Evolutionary conservation across 352 stramenopile genomes (phyloP).

Genomic region (Globisporangium barbulae): DNA sequence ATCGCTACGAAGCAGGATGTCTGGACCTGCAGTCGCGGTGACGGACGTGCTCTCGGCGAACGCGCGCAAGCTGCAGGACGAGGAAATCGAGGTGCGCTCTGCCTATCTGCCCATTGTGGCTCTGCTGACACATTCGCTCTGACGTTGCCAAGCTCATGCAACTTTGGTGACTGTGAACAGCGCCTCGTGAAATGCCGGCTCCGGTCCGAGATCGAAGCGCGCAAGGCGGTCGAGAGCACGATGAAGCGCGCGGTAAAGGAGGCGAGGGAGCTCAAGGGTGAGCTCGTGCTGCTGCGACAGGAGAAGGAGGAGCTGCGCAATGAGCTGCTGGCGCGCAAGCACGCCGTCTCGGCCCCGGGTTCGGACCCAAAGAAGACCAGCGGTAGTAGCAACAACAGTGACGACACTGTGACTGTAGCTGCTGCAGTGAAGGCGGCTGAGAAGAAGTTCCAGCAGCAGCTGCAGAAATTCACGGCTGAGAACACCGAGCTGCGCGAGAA

Average conservation of each 20-base stretch:
- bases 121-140: neutral
- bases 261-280: constrained; percentile 70
- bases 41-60: constrained; percentile 32
- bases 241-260: constrained; percentile 78
- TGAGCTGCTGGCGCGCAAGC: constrained; percentile 20
- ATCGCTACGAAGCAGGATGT: neutral
- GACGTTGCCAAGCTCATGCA: neutral
- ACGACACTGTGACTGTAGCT: constrained; percentile 6
- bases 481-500: constrained; percentile 12
- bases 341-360: constrained; percentile 8
- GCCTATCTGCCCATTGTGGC: neutral
- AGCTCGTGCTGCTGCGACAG: constrained; percentile 66
- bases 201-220: constrained; percentile 68
- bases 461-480: constrained; percentile 27
- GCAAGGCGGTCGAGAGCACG: constrained; percentile 63
- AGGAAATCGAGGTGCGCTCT: constrained; percentile 51
- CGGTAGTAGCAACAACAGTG: neutral
- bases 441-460: constrained; percentile 34
- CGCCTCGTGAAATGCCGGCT: constrained; percentile 74
- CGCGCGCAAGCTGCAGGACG: constrained; percentile 52
- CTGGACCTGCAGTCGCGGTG: neutral
- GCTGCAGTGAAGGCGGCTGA: constrained; percentile 25
- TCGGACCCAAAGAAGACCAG: constrained; percentile 11
- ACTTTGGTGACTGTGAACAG: constrained; percentile 18
- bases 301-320: constrained; percentile 61